Conservation (phyloP, 129 eudicot species). For the Calendula officinalis region DNA sequence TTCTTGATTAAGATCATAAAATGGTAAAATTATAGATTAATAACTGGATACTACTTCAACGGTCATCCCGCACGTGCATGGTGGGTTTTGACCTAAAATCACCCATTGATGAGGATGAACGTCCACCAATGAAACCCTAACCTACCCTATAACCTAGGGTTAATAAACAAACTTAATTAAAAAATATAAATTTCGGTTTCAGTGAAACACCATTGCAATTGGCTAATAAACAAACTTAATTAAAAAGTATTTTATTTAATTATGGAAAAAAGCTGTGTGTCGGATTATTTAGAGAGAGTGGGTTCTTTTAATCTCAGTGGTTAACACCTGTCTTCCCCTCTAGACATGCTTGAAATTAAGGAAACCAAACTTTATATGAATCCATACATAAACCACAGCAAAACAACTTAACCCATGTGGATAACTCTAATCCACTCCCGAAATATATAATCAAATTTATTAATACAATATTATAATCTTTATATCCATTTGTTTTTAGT, state of each 20-base stretch:
- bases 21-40: too few relatives aligned
- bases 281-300: conserved; percentile 25
- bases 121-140: neutral
- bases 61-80: conserved; percentile 18
- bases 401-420: neutral
- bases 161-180: too few relatives aligned
- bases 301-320: conserved; percentile 33
- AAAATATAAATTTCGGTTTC: conserved; percentile 26
- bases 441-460: neutral
- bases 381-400: conserved; percentile 12
- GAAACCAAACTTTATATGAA: conserved; percentile 27
- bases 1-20: too few relatives aligned
- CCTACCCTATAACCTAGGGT: conserved; percentile 21
- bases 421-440: neutral
- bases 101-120: neutral
- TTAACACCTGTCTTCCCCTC: conserved; percentile 38
- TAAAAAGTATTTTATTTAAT: neutral
- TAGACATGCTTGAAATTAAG: conserved; percentile 38
- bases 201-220: conserved; percentile 31
- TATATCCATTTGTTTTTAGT: conserved; percentile 6
- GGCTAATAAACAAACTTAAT: conserved; percentile 19
- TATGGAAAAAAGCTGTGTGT: conserved; percentile 19
- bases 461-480: conserved; percentile 8
- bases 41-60: neutral
- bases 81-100: neutral